phyloP scores from a whole-genome alignment of 2,329 filamentous ascomycete genomes.

The Talaromyces sp. region DNA sequence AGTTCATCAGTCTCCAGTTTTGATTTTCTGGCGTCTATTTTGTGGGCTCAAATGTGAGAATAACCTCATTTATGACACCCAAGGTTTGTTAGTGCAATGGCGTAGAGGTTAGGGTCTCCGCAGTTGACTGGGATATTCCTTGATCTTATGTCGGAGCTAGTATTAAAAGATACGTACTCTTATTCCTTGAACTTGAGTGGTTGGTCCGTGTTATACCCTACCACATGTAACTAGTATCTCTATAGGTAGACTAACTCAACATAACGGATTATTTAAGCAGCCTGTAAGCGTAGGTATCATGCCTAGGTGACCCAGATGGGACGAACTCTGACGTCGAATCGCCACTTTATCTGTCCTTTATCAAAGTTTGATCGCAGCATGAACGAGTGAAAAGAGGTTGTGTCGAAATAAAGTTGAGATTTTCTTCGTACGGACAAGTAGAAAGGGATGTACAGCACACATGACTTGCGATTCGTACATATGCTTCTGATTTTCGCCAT shows the following conservation, averaged over 20 bases:
- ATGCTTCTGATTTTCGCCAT: not conserved
- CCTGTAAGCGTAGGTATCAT: not conserved
- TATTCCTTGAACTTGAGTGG: not conserved
- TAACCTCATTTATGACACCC: not conserved
- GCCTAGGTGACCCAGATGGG: not conserved
- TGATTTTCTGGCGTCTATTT: not conserved
- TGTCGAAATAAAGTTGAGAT: not conserved
- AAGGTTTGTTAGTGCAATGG: not conserved
- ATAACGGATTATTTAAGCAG: not conserved
- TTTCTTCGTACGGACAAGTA: not conserved
- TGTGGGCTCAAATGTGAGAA: slow-evolving; percentile 2
- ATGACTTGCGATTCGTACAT: not conserved
- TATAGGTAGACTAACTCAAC: not conserved
- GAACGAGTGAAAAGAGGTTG: not conserved
- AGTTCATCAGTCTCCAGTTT: not conserved
- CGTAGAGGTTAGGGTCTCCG: slow-evolving; percentile 6
- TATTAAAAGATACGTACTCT: not conserved
- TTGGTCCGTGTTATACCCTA: not conserved
- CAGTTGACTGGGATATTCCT: not conserved
- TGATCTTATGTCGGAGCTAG: not conserved
- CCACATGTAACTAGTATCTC: not conserved
- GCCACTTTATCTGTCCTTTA: not conserved
- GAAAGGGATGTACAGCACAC: not conserved
- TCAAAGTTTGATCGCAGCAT: not conserved
- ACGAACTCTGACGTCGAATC: not conserved